These are phyloP conservation scores for Colletotrichum simmondsii DNA, from an alignment of 2,329 filamentous ascomycete genomes.

Conservation along the genomic window DNA sequence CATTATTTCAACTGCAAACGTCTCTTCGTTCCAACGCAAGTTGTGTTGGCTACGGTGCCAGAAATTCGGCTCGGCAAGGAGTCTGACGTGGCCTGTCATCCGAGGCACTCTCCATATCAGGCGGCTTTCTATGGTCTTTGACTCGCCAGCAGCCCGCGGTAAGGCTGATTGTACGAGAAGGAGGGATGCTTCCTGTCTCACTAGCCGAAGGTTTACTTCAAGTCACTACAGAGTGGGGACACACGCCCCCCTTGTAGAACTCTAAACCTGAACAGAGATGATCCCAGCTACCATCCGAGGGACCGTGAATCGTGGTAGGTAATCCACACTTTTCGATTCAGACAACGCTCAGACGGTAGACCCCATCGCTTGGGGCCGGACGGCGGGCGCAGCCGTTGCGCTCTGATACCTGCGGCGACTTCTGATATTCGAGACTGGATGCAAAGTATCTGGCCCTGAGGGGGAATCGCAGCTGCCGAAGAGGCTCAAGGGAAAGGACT, in stretches of 20 bases:
- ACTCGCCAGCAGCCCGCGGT: background rate
- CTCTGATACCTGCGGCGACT: background rate
- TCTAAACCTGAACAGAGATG: background rate
- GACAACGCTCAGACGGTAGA: background rate
- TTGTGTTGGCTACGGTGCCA: background rate
- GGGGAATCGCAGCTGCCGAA: no score
- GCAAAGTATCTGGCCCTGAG: no score
- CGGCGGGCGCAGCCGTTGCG: background rate
- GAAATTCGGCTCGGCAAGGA: background rate
- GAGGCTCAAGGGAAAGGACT: background rate
- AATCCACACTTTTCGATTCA: background rate
- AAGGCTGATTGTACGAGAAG: background rate
- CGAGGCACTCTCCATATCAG: no score
- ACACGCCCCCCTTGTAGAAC: background rate
- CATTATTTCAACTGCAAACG: background rate
- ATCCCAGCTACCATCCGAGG: background rate
- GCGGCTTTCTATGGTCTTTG: no score
- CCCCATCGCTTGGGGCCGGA: background rate
- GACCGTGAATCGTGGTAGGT: background rate
- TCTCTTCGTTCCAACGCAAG: background rate
- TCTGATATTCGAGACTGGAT: background rate
- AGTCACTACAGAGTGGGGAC: background rate
- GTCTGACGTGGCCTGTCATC: background rate
- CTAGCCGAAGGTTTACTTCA: background rate
- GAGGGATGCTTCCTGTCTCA: background rate